A percentile compares a stretch with the other conserved stretches of the same genome.
These are phyloP conservation scores for Cercophora samala DNA, from an alignment of 495 filamentous ascomycete genomes.

Conservation along the genomic window DNA sequence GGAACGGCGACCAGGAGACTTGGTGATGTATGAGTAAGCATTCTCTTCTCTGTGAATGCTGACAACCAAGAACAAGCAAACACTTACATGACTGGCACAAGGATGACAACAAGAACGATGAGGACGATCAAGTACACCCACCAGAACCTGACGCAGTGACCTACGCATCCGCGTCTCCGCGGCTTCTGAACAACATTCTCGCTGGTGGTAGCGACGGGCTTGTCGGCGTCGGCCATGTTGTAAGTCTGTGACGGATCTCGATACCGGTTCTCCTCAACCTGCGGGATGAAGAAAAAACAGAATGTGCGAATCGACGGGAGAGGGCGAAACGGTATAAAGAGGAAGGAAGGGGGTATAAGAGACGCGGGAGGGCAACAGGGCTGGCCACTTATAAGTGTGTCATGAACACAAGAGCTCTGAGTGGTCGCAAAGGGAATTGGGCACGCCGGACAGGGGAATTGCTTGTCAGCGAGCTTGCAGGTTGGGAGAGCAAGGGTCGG, in stretches of 20 bases:
- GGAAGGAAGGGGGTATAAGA: slow-evolving; percentile 2
- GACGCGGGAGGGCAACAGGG: slow-evolving; percentile 8
- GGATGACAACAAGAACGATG: slow-evolving; percentile 54
- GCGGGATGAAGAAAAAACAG: not conserved
- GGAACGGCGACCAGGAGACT: slow-evolving; percentile 73
- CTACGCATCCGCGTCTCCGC: slow-evolving; percentile 29
- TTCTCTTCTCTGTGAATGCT: not conserved
- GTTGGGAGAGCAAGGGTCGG: slow-evolving; percentile 1
- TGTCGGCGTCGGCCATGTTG: slow-evolving; percentile 29
- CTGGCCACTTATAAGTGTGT: slow-evolving; percentile 10
- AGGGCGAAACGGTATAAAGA: slow-evolving; percentile 1
- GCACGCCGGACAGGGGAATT: slow-evolving; percentile 5
- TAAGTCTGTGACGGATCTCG: slow-evolving; percentile 7
- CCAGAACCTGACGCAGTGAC: slow-evolving; percentile 60
- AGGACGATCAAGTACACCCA: slow-evolving; percentile 66
- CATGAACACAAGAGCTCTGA: slow-evolving; percentile 7
- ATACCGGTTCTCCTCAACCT: slow-evolving; percentile 14
- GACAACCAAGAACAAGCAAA: not conserved
- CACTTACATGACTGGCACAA: slow-evolving; percentile 66
- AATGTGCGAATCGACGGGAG: not conserved
- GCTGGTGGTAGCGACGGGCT: slow-evolving; percentile 24
- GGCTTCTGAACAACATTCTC: slow-evolving; percentile 27
- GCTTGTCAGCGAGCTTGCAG: slow-evolving; percentile 6
- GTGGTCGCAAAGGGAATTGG: slow-evolving; percentile 4
- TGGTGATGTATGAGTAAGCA: slow-evolving; percentile 17